phyloP scores from a whole-genome alignment of 1,284 basidiomycete species.

The Tylopilus sp. region DNA sequence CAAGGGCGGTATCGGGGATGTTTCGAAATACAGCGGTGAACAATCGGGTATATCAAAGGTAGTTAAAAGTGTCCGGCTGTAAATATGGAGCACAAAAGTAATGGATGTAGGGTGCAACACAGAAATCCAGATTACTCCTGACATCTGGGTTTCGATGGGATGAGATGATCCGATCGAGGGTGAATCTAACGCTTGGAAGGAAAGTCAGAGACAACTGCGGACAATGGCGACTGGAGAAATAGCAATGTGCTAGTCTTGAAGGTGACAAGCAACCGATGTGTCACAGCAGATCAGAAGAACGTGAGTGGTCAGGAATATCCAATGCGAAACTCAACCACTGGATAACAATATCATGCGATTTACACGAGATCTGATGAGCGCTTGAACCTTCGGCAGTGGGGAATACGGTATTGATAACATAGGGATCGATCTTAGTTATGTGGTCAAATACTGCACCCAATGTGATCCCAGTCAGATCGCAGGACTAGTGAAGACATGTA shows the following conservation, averaged over 20 bases:
- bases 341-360: slow-evolving; percentile 27
- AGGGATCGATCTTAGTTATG: slow-evolving; percentile 15
- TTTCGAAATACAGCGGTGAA: slow-evolving; percentile 66
- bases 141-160: slow-evolving; percentile 11
- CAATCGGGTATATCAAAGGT: slow-evolving; percentile 82
- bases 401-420: slow-evolving; percentile 34
- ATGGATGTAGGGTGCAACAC: slow-evolving; percentile 14
- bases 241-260: slow-evolving; percentile 19
- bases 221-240: slow-evolving; percentile 16
- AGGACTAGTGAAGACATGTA: neutral
- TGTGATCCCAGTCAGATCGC: slow-evolving; percentile 16
- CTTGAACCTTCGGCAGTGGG: slow-evolving; percentile 10
- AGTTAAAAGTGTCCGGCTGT: slow-evolving; percentile 76
- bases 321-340: slow-evolving; percentile 9
- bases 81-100: slow-evolving; percentile 8
- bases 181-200: slow-evolving; percentile 13
- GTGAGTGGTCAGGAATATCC: slow-evolving; percentile 10
- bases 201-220: slow-evolving; percentile 1
- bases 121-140: slow-evolving; percentile 10
- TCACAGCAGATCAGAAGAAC: slow-evolving; percentile 7
- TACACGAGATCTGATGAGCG: slow-evolving; percentile 18
- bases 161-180: slow-evolving; percentile 6
- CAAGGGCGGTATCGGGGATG: slow-evolving; percentile 75
- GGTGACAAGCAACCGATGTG: neutral
- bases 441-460: slow-evolving; percentile 26